Evolutionary conservation across 1,284 basidiomycete species (phyloP), one percentile per base, ranked within the genome.

Genomic region (Neotropicomus parvogracilis): DNA sequence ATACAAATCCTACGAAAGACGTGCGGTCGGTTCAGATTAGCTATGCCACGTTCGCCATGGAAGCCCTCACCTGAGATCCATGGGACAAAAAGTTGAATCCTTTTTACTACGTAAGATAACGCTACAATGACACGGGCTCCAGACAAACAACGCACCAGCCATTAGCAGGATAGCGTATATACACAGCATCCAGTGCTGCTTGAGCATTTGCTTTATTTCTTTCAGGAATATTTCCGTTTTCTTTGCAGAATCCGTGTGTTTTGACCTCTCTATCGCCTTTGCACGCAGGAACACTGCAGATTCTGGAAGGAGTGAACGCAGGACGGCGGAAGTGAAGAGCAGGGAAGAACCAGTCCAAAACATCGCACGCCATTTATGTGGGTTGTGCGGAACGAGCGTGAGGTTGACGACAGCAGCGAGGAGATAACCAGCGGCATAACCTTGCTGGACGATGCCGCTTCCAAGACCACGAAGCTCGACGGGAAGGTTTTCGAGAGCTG

Each of bases 51-150:
- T 1, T n/a, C 6, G 20, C 16, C 5, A 19, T 14, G 17, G 31
- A 35, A 12, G 12, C 34, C 9, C 56, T 64, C 40, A 64, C 75
- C 62, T 90, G 89, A 45, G 87, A 91, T 11, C 89, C 90, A 68
- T 94, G 91, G 4, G 88, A 89, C 54, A 95, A 75, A 74, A 97
- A 97, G 72, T 95, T 97, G 79, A 97, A 94, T 16, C 88, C 87
- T 80, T 46, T 13, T 20, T 12, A 13, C 12, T 27, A n/a, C 9
- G 24, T 46, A 10, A 44, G 46, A 33, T n/a, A n/a, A 31, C 0
- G 6, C 6, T 16, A 7, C 20, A 24, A 11, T 35, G 12, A 36
- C 32, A 31, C 19, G 38, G 27, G 16, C 26, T 8, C 3, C 20
- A 14, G 24, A 3, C 20, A 38, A 38, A 43, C 1, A 66, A 50